Conservation (phyloP, 306 rosid species). For the Castanea sativa region DNA sequence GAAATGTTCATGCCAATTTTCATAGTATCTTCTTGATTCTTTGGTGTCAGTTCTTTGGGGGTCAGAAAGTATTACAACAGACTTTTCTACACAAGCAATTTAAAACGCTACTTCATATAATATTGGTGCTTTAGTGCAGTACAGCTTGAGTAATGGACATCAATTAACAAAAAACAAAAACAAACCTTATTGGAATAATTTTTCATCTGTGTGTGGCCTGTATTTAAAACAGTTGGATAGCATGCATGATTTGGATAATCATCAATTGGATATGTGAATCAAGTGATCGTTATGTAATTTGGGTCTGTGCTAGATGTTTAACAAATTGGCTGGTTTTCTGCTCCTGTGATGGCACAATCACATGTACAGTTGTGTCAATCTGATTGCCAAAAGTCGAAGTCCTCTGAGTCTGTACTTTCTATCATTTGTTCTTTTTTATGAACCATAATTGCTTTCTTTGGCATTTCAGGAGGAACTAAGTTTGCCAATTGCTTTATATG, state of each 20-base stretch:
- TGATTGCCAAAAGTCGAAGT: not conserved
- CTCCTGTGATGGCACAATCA: not conserved
- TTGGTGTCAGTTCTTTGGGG: not conserved
- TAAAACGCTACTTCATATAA: not conserved
- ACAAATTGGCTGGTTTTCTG: not conserved
- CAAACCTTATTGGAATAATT: not conserved
- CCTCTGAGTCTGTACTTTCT: not conserved
- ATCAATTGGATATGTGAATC: not conserved
- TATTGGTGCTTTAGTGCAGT: not conserved
- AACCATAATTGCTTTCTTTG: slow-evolving; percentile 20
- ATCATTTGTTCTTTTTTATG: not conserved
- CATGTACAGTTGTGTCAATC: not conserved
- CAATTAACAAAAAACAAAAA: not conserved
- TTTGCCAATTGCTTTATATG: slow-evolving; percentile 92
- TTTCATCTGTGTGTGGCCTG: not conserved
- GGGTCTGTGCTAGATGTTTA: not conserved
- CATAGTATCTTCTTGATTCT: not conserved
- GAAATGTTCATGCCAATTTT: not conserved
- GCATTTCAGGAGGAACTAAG: slow-evolving; percentile 76
- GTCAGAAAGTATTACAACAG: not conserved
- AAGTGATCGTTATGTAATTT: not conserved
- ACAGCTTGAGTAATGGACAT: not conserved
- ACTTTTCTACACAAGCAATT: not conserved
- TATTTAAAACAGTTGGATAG: not conserved
- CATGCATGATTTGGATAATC: not conserved